These are phyloP conservation scores for Lyophyllum atratum DNA, from an alignment of 768 basidiomycete species.

Conservation along the genomic window DNA sequence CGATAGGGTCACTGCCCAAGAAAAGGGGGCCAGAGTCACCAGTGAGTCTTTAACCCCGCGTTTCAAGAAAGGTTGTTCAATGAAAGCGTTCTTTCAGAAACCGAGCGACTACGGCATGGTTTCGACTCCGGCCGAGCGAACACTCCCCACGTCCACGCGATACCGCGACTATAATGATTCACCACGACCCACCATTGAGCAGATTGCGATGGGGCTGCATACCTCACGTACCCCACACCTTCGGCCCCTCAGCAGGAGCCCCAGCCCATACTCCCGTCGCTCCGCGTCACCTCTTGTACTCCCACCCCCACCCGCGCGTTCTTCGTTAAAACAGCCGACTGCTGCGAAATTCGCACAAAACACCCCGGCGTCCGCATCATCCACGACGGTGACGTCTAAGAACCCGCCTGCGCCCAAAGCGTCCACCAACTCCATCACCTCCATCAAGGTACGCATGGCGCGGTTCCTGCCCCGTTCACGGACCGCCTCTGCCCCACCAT, in stretches of 20 bases:
- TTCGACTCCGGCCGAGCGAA: slow-evolving; percentile 43
- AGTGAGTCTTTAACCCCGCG: slow-evolving; percentile 9
- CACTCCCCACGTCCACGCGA: slow-evolving; percentile 29
- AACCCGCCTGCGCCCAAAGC: slow-evolving; percentile 28
- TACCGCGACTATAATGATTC: slow-evolving; percentile 40
- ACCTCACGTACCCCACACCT: slow-evolving; percentile 76
- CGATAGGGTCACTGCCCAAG: slow-evolving; percentile 23
- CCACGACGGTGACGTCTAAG: slow-evolving; percentile 49
- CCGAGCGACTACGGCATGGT: slow-evolving; percentile 32
- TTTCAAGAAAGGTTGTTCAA: not conserved
- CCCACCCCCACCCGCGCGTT: slow-evolving; percentile 61
- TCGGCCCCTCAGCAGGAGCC: slow-evolving; percentile 38
- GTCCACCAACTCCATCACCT: slow-evolving; percentile 16
- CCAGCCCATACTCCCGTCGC: slow-evolving; percentile 31
- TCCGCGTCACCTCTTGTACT: slow-evolving; percentile 33
- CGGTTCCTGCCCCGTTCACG: slow-evolving; percentile 49
- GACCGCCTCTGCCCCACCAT: slow-evolving; percentile 39
- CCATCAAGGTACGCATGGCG: slow-evolving; percentile 49
- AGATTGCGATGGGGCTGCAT: slow-evolving; percentile 82
- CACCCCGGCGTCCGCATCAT: slow-evolving; percentile 46
- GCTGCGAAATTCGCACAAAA: slow-evolving; percentile 37
- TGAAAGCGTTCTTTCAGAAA: slow-evolving; percentile 7
- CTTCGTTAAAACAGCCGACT: slow-evolving; percentile 62
- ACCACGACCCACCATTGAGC: slow-evolving; percentile 65
- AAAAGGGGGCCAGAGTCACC: slow-evolving; percentile 18